Evolutionary conservation across 2,329 filamentous ascomycete genomes (phyloP), one percentile per base, ranked within the genome.

Genomic region (Thelonectria olida): DNA sequence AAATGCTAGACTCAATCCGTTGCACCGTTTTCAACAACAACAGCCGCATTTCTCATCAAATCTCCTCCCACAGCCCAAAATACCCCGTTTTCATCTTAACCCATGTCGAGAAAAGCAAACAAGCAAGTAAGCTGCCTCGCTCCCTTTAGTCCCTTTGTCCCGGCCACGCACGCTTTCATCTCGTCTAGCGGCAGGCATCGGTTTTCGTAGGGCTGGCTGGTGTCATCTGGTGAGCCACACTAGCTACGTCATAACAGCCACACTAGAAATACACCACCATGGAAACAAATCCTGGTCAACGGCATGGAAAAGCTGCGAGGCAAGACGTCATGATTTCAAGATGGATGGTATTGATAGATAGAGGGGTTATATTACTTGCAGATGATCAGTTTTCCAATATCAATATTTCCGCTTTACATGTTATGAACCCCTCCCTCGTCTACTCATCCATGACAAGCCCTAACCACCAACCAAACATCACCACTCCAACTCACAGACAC

Each of bases 401-500:
- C n/a, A n/a, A n/a, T n/a, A n/a, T n/a, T n/a, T n/a, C n/a, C n/a
- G n/a, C n/a, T n/a, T n/a, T n/a, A n/a, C n/a, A n/a, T n/a, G n/a
- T n/a, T n/a, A n/a, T n/a, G 6, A 8, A 5, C 17, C 20, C 3
- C 13, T 15, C 10, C 15, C 7, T 15, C 10, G 4, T 34, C 12
- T 2, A 41, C n/a, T 41, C 20, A 13, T 10, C 13, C 36, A 34
- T 19, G 20, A 39, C 10, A 7, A 19, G 6, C 7, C 28, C 20
- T 23, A 6, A 34, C 13, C 22, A 41, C 42, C 20, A 31, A 47
- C 3, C 27, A 36, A 63, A 20, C 56, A 56, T 15, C 39, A 47
- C 12, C 15, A 47, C 22, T 28, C 27, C 38, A 25, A 38, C 7
- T 13, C 45, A 23, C 5, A 19, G 10, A 59, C 66, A 74, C 61